Evolutionary conservation across 176 grass and related monocot genomes (phyloP).

Genomic region (Thinopyrum elongatum): DNA sequence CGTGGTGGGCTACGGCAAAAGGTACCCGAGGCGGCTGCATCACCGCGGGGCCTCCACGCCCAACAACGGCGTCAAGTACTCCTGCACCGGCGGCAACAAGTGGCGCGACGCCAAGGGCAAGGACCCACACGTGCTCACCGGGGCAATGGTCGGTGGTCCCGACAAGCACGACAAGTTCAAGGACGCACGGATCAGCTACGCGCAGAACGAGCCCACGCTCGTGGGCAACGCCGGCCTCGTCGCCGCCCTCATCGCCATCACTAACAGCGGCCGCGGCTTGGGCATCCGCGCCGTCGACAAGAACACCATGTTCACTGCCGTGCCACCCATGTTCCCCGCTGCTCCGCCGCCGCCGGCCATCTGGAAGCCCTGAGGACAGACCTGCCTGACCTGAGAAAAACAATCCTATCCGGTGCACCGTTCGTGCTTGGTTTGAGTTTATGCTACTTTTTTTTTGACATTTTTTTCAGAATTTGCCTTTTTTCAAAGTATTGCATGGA

Average conservation of each 20-base stretch:
- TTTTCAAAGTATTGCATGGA: too few species aligned
- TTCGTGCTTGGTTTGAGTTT: too few species aligned
- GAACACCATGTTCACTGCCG: slow-evolving; percentile 89
- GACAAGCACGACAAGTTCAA: slow-evolving; percentile 64
- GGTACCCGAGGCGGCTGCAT: slow-evolving; percentile 72
- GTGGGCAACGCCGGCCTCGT: slow-evolving; percentile 87
- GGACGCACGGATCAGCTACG: slow-evolving; percentile 52
- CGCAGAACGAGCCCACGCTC: slow-evolving; percentile 82
- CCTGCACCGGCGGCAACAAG: slow-evolving; percentile 67
- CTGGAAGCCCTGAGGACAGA: slow-evolving; percentile 64
- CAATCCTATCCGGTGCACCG: too few species aligned
- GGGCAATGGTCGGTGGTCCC: slow-evolving; percentile 89
- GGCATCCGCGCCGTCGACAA: slow-evolving; percentile 69
- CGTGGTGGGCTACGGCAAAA: slow-evolving; percentile 76
- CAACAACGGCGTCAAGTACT: slow-evolving; percentile 65
- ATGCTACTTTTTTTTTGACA: too few species aligned
- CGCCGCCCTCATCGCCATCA: slow-evolving; percentile 72
- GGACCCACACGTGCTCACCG: slow-evolving; percentile 72
- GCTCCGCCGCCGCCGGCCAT: slow-evolving; percentile 66
- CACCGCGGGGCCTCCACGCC: slow-evolving; percentile 83
- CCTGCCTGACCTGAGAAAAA: too few species aligned
- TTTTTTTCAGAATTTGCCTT: too few species aligned
- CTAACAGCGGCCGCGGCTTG: slow-evolving; percentile 41
- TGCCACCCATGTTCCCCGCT: slow-evolving; percentile 73
- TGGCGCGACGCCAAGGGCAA: slow-evolving; percentile 61